Evolutionary conservation across 352 stramenopile genomes (phyloP).

Genomic region (Saprolegnia parasitica): DNA sequence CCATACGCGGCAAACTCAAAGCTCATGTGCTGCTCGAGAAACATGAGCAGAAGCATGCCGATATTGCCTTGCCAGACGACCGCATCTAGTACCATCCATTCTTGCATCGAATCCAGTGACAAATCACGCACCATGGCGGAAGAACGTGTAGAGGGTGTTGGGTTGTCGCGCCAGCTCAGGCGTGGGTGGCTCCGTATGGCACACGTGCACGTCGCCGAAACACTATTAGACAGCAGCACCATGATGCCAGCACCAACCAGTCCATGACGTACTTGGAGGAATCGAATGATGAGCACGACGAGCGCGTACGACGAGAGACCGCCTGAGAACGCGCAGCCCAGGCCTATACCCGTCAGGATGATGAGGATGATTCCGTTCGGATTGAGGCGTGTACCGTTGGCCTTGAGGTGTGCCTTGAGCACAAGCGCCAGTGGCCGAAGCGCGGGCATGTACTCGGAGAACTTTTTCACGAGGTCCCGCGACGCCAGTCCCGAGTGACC

Average conservation of each 20-base stretch:
- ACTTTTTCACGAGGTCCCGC: constrained; percentile 88
- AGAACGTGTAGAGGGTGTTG: constrained; percentile 66
- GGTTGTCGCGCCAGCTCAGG: constrained; percentile 2
- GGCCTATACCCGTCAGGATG: constrained; percentile 39
- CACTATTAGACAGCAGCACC: neutral
- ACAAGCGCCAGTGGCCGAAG: constrained; percentile 92
- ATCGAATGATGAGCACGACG: constrained; percentile 92
- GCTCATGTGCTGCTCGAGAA: constrained; percentile 78
- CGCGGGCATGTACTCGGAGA: constrained; percentile 88
- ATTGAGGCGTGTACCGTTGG: constrained; percentile 42
- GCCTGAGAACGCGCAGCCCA: constrained; percentile 93
- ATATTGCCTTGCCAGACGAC: constrained; percentile 65
- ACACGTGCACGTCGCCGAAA: constrained; percentile 7
- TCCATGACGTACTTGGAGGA: constrained; percentile 67
- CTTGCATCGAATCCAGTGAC: too few species aligned
- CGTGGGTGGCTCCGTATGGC: neutral
- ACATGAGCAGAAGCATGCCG: constrained; percentile 67
- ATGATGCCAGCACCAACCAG: neutral
- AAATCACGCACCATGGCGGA: constrained; percentile 36
- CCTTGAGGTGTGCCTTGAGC: constrained; percentile 85
- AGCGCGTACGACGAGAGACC: constrained; percentile 95
- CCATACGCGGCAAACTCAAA: constrained; percentile 82
- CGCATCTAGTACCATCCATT: too few species aligned
- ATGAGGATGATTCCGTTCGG: too few species aligned
- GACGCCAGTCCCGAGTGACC: constrained; percentile 92